A percentile compares a stretch with the other conserved stretches of the same genome.
These are phyloP conservation scores for Sugiyamaella japonica DNA, from an alignment of 1,139 yeast genomes.

Conservation along the genomic window DNA sequence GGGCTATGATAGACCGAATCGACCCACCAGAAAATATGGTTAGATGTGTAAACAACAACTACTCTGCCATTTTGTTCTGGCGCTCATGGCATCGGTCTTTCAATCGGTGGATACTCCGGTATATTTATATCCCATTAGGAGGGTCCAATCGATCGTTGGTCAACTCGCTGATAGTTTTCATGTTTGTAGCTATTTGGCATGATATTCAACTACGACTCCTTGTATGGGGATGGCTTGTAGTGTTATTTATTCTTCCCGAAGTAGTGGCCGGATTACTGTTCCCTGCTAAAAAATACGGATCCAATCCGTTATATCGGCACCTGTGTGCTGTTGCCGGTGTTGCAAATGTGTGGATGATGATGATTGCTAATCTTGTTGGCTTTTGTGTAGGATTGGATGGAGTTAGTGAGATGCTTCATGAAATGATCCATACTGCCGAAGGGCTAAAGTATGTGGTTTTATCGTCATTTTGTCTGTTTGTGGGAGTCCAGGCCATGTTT, in stretches of 20 bases:
- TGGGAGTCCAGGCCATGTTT: conserved; percentile 92
- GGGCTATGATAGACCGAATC: conserved; percentile 88
- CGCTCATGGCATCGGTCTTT: conserved; percentile 97
- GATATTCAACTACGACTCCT: conserved; percentile 84
- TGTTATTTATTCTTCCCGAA: conserved; percentile 87
- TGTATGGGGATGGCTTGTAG: conserved; percentile 96
- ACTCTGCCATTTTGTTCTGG: conserved; percentile 93
- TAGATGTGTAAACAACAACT: conserved; percentile 92
- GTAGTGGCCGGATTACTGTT: conserved; percentile 55
- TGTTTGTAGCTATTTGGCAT: conserved; percentile 98
- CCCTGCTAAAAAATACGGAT: conserved; percentile 37
- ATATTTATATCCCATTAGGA: conserved; percentile 84
- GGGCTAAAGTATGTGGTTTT: conserved; percentile 66
- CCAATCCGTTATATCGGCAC: conserved; percentile 73
- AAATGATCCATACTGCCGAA: conserved; percentile 66
- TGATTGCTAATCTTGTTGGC: conserved; percentile 93
- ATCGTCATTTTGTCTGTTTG: conserved; percentile 69
- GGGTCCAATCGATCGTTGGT: conserved; percentile 64
- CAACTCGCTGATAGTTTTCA: conserved; percentile 83
- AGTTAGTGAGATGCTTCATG: conserved; percentile 59
- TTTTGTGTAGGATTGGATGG: conserved; percentile 94
- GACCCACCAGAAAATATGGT: conserved; percentile 99
- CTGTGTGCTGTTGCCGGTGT: conserved; percentile 87
- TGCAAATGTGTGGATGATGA: conserved; percentile 94
- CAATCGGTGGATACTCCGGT: conserved; percentile 83